Evolutionary conservation across 164 flowering plant species (phyloP), one percentile per base, ranked within the genome.

Genomic region (Nelumbo lutea): DNA sequence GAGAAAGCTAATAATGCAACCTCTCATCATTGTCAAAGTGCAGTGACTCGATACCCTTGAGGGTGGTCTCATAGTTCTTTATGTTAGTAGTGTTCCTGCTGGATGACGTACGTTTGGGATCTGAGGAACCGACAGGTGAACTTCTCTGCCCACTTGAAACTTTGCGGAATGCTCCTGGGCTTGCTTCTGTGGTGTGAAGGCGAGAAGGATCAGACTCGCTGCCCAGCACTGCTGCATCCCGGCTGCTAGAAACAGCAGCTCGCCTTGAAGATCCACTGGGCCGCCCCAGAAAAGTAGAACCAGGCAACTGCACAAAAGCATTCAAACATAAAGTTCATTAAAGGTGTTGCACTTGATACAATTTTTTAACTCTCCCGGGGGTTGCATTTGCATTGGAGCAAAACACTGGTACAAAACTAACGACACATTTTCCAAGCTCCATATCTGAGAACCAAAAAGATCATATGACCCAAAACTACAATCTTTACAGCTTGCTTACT

Each of bases 201-300:
- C 82, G 91, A 62, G 84, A 72, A 47, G 73, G 79, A 50, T 88
- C 96, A 67, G 83, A 77, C 50, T 88, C 95, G 69, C 78, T 82
- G 44, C 87, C 90, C 48, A 51, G 50, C 51, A 79, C 52, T 52
- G 78, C 62, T 56, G 83, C 82, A 44, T 90, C 96, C 53, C 84
- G 93, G 75, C 87, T 88, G 75, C 90, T 82, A 56, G 95, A 82
- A 59, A 85, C 83, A 74, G 84, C 85, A 74, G 79, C 84, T 59
- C 85, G 88, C 82, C 96, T 85, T 66, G 90, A 83, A 50, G 95
- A 84, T 68, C 96, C 94, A 71, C 93, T 83, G 42, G 93, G 77
- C 67, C 85, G 82, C 55, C 87, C 91, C 73, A 86, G 48, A 65
- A 86, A 79, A 45, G 70, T 73, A 43, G 90, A 82, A 73, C 76